Percentiles rank a stretch among this genome's conserved stretches.
Conservation (phyloP, 352 stramenopile species). For the Phytophthora capsici region DNA sequence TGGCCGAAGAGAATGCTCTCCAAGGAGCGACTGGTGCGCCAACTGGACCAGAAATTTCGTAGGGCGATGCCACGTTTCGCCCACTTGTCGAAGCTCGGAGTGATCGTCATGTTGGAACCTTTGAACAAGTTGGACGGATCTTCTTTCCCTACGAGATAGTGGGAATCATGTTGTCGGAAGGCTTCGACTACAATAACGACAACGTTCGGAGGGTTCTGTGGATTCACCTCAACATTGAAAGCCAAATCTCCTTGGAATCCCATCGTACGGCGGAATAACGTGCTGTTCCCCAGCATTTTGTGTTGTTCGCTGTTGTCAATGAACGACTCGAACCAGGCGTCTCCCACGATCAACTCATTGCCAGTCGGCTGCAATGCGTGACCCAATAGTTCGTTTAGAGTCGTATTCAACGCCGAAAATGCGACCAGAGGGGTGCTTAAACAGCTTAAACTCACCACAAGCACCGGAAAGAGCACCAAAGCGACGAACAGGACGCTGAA, state of each 20-base stretch:
- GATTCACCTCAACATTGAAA: conserved; percentile 45
- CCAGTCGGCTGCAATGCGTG: not conserved
- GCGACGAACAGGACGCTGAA: not conserved
- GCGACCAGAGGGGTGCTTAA: conserved; percentile 12
- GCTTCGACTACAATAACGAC: conserved; percentile 56
- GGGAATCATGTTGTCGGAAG: conserved; percentile 58
- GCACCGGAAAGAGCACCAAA: conserved; percentile 8
- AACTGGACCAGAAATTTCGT: conserved; percentile 63
- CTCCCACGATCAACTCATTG: conserved; percentile 1
- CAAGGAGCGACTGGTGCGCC: conserved; percentile 55
- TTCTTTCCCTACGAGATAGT: conserved; percentile 52
- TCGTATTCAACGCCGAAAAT: conserved; percentile 20
- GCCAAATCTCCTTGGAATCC: conserved; percentile 23
- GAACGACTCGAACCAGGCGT: conserved; percentile 10
- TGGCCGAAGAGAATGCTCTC: conserved; percentile 61
- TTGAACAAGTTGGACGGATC: conserved; percentile 40
- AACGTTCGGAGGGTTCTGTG: conserved; percentile 49
- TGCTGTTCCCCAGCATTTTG: conserved; percentile 10
- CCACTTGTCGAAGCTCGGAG: conserved; percentile 53
- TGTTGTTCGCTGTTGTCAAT: conserved; percentile 22
- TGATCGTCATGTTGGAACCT: conserved; percentile 33
- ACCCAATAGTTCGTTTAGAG: conserved; percentile 25
- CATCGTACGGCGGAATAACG: conserved; percentile 26
- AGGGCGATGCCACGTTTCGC: conserved; percentile 55
- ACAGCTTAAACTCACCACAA: conserved; percentile 10